Evolutionary conservation across 805 yeast species (phyloP), one percentile per base, ranked within the genome.

Genomic region (Yarrowia keelungensis): DNA sequence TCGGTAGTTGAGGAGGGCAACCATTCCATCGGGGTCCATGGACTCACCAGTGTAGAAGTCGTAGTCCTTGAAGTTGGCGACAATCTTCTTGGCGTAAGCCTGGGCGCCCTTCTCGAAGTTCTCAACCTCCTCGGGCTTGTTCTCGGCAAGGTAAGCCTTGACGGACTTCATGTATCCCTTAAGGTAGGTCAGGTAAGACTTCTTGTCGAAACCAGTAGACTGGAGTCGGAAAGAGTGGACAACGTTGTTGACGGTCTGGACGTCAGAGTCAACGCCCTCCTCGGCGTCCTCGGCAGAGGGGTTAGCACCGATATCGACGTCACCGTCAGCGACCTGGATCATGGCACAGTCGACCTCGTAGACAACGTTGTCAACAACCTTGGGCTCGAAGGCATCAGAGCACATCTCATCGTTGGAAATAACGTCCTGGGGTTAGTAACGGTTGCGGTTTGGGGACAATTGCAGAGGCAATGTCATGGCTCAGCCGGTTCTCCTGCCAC

Each of bases 21-120:
- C 84, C 99, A 95, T 95, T 76, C 89, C 99, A 84, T 95, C 99
- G 82, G 99, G 99, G 88, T 95, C 98, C 99, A 95, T 95, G 80
- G 97, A 90, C 86, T 94, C 98, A 87, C 99, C 98, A 76, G 97
- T 94, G 93, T 84, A 95, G 88, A 95, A 95, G 81, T 95, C 99
- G 97, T 96, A 95, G 88, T 95, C 99, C 81, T 89, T 90, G 95
- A 95, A 95, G 83, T 93, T 89, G 78, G 88, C 90, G 78, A 95
- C 82, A 75, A 95, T 89, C 88, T 95, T 95, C 91, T 95, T 95
- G 83, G 91, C 96, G 87, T 93, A 95, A 76, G 91, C 83, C 76
- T 88, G 86, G 77, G 99, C 99, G 82, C 98, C 98, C 87, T 95
- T 94, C 88, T 94, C 98, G 83, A 95, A 95, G 74, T 81, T 83